These are phyloP conservation scores for Pseudonitzschia multiseries DNA, from an alignment of 108 stramenopile genomes.

Conservation along the genomic window DNA sequence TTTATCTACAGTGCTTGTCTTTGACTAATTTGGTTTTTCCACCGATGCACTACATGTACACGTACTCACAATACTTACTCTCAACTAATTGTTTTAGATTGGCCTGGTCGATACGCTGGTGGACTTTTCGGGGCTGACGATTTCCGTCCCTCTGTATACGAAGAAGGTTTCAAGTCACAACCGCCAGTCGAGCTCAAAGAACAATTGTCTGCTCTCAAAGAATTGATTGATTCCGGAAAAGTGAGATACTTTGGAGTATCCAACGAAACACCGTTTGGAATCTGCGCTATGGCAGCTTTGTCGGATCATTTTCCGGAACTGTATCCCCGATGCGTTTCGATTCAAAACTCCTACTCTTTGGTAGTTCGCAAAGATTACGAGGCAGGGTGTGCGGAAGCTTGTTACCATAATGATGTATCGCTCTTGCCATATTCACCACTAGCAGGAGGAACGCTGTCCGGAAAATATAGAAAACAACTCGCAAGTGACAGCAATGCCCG, in stretches of 20 bases:
- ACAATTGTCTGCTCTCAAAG: conserved; percentile 71
- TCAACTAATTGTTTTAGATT: conserved; percentile 7
- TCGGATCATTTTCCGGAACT: conserved; percentile 64
- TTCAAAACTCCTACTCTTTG: conserved; percentile 89
- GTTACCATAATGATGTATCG: conserved; percentile 83
- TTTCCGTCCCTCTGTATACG: conserved; percentile 50
- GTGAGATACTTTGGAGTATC: conserved; percentile 85
- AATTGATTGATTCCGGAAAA: conserved; percentile 76
- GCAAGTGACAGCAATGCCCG: conserved; percentile 38
- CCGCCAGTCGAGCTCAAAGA: conserved; percentile 80
- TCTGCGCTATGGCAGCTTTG: conserved; percentile 70
- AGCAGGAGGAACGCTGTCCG: conserved; percentile 86
- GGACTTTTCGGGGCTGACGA: conserved; percentile 75
- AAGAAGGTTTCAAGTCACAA: conserved; percentile 30
- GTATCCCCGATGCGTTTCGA: conserved; percentile 78
- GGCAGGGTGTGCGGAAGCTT: conserved; percentile 83
- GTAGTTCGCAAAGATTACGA: conserved; percentile 88
- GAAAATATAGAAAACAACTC: conserved; percentile 61
- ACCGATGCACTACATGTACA: background rate
- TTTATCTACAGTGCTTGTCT: background rate
- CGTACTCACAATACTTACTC: background rate
- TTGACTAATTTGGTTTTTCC: background rate
- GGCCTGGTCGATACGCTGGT: conserved; percentile 31
- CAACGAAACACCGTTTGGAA: conserved; percentile 94
- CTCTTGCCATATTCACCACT: conserved; percentile 88